These are phyloP conservation scores for Podospora pseudopauciseta DNA, from an alignment of 495 filamentous ascomycete genomes.

Conservation along the genomic window DNA sequence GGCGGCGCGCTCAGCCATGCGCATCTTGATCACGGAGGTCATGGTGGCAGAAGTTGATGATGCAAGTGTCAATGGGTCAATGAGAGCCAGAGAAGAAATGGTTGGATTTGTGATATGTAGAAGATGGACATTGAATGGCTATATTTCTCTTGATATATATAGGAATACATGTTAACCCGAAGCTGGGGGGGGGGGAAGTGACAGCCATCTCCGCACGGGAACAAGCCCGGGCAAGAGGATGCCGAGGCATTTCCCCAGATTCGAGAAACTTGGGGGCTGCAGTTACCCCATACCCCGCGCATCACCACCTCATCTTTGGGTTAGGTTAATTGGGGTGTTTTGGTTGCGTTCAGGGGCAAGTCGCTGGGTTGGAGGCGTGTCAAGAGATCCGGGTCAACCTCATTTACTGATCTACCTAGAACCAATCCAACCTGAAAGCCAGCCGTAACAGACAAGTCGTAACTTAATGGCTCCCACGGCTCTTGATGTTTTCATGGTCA, in stretches of 20 bases:
- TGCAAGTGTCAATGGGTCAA: background rate
- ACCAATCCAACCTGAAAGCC: background rate
- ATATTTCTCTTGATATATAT: background rate
- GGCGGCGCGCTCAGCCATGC: conserved; percentile 54
- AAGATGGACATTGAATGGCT: background rate
- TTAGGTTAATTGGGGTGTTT: background rate
- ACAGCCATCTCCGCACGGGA: background rate
- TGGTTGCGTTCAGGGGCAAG: background rate
- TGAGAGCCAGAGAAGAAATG: background rate
- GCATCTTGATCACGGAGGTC: background rate
- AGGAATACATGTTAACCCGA: background rate
- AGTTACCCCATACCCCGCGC: background rate
- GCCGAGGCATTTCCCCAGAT: conserved; percentile 14
- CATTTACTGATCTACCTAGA: no score
- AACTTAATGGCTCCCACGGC: background rate
- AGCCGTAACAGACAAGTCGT: background rate
- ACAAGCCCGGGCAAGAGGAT: background rate
- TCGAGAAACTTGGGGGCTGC: background rate
- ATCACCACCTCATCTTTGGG: background rate
- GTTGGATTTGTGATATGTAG: background rate
- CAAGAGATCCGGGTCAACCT: background rate
- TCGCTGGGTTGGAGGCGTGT: background rate
- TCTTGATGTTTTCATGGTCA: background rate
- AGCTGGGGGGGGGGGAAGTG: background rate
- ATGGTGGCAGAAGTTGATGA: background rate